Evolutionary conservation across 2,329 filamentous ascomycete species (phyloP).

Genomic region (Hypoxylon sp.): DNA sequence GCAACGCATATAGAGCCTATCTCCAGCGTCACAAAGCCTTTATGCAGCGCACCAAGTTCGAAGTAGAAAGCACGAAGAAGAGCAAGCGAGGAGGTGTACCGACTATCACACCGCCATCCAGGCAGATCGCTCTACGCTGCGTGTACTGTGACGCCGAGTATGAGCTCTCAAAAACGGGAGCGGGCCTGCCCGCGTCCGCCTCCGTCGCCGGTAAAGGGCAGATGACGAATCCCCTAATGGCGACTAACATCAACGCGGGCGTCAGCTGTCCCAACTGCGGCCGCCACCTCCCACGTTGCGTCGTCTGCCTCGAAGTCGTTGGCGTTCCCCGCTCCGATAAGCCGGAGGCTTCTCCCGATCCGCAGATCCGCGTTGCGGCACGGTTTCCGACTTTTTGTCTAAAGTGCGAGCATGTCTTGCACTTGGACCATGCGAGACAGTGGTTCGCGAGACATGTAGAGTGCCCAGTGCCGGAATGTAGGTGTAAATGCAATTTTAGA

Average conservation of each 20-base stretch:
- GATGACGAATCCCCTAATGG: constrained; percentile 67
- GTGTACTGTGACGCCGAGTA: constrained; percentile 78
- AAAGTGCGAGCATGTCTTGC: constrained; percentile 75
- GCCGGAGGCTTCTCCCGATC: constrained; percentile 65
- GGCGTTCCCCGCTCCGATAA: constrained; percentile 73
- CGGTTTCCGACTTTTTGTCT: constrained; percentile 78
- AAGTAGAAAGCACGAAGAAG: constrained; percentile 79
- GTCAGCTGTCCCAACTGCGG: constrained; percentile 76
- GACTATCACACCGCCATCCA: constrained; percentile 73
- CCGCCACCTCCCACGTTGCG: constrained; percentile 74
- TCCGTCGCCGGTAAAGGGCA: constrained; percentile 11
- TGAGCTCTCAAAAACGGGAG: constrained; percentile 59
- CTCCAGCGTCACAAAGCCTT: constrained; percentile 80
- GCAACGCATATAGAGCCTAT: constrained; percentile 77
- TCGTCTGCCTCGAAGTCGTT: constrained; percentile 76
- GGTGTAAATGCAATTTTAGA: constrained; percentile 73
- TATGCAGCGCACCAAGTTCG: constrained; percentile 81
- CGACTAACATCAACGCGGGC: constrained; percentile 69
- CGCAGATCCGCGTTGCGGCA: constrained; percentile 62
- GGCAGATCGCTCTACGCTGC: constrained; percentile 81
- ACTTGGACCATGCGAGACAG: constrained; percentile 74
- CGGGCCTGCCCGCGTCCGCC: constrained; percentile 9
- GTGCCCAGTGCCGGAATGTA: constrained; percentile 77
- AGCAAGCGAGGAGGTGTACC: constrained; percentile 74
- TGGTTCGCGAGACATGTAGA: constrained; percentile 76